A percentile compares a stretch with the other conserved stretches of the same genome.
These are phyloP conservation scores for Omphalotus olearius DNA, from an alignment of 1,284 basidiomycete species.

Conservation along the genomic window DNA sequence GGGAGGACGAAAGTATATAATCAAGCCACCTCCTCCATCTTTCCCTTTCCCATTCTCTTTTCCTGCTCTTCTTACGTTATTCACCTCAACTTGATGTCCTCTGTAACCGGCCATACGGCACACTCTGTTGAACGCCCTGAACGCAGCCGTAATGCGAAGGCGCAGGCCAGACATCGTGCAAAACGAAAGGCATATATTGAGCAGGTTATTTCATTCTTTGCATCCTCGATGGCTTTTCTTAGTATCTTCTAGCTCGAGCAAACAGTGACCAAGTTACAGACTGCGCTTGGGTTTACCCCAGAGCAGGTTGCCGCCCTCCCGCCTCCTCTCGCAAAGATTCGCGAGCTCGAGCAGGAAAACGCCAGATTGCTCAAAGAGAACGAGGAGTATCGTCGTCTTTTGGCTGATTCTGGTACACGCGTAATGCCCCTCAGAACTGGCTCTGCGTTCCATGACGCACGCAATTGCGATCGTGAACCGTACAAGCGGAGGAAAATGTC, in stretches of 20 bases:
- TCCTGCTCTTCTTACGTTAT: too few species aligned
- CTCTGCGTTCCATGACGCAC: conserved; percentile 8
- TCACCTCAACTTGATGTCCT: not conserved
- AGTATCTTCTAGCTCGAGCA: conserved; percentile 58
- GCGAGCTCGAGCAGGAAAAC: conserved; percentile 76
- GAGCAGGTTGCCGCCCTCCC: conserved; percentile 69
- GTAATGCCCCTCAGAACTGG: conserved; percentile 30
- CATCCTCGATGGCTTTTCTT: conserved; percentile 11
- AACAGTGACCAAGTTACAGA: conserved; percentile 76
- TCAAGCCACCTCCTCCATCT: not conserved
- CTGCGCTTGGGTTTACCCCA: conserved; percentile 60
- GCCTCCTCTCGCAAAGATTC: conserved; percentile 63
- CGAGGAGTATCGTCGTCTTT: conserved; percentile 60
- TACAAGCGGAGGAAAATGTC: conserved; percentile 52
- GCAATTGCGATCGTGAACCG: conserved; percentile 52
- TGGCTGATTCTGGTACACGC: conserved; percentile 37
- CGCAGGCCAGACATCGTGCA: conserved; percentile 86
- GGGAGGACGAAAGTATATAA: not conserved
- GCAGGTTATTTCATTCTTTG: conserved; percentile 48
- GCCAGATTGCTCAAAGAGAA: conserved; percentile 62
- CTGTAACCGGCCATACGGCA: not conserved
- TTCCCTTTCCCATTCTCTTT: conserved; percentile 1
- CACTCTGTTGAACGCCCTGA: conserved; percentile 53
- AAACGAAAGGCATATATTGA: conserved; percentile 93
- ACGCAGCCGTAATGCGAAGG: conserved; percentile 82